Evolutionary conservation across 2,329 filamentous ascomycete species (phyloP), one percentile per base, ranked within the genome.

Genomic region (Fusarium pseudograminearum): DNA sequence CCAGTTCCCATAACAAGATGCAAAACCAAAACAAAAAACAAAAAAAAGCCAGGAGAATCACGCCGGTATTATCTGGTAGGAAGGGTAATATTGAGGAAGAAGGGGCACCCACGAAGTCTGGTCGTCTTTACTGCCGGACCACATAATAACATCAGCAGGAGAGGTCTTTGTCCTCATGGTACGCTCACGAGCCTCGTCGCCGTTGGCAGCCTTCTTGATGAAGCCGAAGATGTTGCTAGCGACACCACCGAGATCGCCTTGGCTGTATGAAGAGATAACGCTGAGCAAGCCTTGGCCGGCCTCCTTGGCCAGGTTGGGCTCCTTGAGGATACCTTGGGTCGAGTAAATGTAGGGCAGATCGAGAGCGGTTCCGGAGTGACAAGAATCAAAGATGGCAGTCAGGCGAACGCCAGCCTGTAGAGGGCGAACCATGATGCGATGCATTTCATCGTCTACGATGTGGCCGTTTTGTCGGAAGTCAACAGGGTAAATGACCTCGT

Each of bases 71-170:
- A 63, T 61, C 22, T 61, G 69, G 7, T 61, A 62, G 52, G 22
- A 55, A 44, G 55, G 57, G 31, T 65, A 70, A 52, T 46, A 51
- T 67, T 71, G 66, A 70, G 67, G 61, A 72, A 77, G 66, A 61
- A 72, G 77, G 68, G 63, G 70, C 75, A 90, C 91, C 83, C 84
- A 93, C 90, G 92, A 94, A 75, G 95, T 99, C 82, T 99, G 96
- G 72, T 92, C 90, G 77, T 98, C 96, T 80, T 98, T 98, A 83
- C 93, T 97, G 59, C 96, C 96, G 57, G 93, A 97, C 89, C 94
- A 96, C 93, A 98, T 98, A 78, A 98, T 87, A 45, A 99, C 95
- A 80, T 98, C 96, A 45, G 96, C 96, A 3, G 94, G 92, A 48
- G 92, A 96, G 14, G 95, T 98, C 85, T 97, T 98, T 42, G 95